Base-by-base conservation (phyloP, 306 rosid species). In the barrel medic (Medicago truncatula) region DNA sequence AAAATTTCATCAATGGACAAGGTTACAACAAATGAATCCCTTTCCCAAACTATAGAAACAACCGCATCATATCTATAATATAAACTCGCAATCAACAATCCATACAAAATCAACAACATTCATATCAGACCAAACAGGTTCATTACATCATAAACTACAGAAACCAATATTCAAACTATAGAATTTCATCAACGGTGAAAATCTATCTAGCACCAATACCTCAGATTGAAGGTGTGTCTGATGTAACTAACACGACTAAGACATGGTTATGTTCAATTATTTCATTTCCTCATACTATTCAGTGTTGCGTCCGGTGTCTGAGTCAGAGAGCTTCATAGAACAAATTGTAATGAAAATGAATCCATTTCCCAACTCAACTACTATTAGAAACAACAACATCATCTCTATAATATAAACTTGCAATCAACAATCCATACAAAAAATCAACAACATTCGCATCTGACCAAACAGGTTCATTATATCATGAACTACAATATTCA, bases 291-390 rank as follows among this genome's bases (percentile, higher is more conserved):
- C 36, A 4, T 31, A 31, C 4, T 4, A n/a, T 7, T 53, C 8
- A 12, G 36, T 58, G 39, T 59, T 1, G 6, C 6, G 6, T 31
- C 34, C 34, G 3, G 34, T 4, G 34, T 28, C 2, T 28, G 3
- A 28, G 34, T 28, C 0, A n/a, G n/a, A 28, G 34, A 28, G 34
- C 34, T 28, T 28, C 34, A 28, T 28, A 28, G 34, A 21, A 11
- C 21, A 28, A 15, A 36, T 17, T 9, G 8, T 9, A 31, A 39
- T 9, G 1, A 16, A 39, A 31, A 8, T 16, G 0, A 65, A 65
- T 40, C n/a, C n/a, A 65, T 18, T 31, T 39, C 52, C 8, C 10
- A 78, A 75, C 79, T 89, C 86, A 91, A 25, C 78, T 25, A 31
- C 36, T 8, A 16, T 40, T 5, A 9, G 86, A 72, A 46, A 77